Evolutionary conservation across 768 basidiomycete genomes (phyloP), one percentile per base, ranked within the genome.

Genomic region (button mushroom (Agaricus bisporus)): DNA sequence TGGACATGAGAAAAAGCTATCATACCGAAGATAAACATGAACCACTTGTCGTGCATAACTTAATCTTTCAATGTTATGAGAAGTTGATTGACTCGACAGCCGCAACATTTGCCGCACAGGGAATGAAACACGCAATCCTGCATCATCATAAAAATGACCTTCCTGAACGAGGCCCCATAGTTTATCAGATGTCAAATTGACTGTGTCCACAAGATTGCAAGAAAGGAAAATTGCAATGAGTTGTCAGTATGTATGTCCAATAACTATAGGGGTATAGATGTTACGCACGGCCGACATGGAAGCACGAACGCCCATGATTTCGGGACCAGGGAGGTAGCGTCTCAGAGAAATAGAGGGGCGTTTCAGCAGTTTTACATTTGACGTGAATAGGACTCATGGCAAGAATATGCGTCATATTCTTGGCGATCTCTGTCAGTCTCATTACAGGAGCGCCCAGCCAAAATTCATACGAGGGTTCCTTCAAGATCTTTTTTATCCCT

Each of bases 311-410:
- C 82, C 83, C 88, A 92, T 90, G 61, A 91, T 90, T 28, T 74
- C 80, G 37, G 89, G 73, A 68, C 89, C 86, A 85, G 56, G 10
- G 17, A 17, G 8, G 4, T 41, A 10, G 51, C 18, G 49, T 50
- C 26, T 51, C 41, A 49, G 26, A n/a, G 17, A 38, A 22, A 25
- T 38, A 26, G 38, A 41, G 14, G 10, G 5, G 17, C 20, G 39
- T 36, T 37, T 10, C 29, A 44, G 25, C 11, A 29, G 6, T 66
- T 79, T 28, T 57, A 85, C 84, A 91, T 69, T 89, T 83, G 56
- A 89, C 68, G 62, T 91, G 89, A 45, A 93, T 89, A 5, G 89
- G 90, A 58, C 85, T 86, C 88, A 93, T 91, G 0, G 88, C 88
- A n/a, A 89, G 80, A 8, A 91, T 70, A 59, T 91, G 86, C 0